phyloP scores from a whole-genome alignment of 805 yeast species.

The Candida ovalis region DNA sequence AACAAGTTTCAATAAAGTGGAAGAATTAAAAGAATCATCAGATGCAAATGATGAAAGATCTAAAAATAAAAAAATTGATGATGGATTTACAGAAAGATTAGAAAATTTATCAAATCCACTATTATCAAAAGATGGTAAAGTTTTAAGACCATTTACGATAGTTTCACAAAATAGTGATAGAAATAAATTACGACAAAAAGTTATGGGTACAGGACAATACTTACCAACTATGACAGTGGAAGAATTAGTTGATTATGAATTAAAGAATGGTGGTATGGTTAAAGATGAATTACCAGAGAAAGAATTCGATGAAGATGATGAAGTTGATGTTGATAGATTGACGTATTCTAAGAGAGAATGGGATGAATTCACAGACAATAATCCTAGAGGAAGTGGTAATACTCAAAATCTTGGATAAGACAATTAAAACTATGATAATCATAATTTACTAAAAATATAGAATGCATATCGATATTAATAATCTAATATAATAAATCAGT shows the following conservation, averaged over 20 bases:
- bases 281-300: constrained; percentile 40
- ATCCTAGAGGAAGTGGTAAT: constrained; percentile 88
- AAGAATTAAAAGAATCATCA: constrained; percentile 6
- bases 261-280: constrained; percentile 78
- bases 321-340: constrained; percentile 53
- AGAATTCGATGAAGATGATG: constrained; percentile 59
- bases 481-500: too few species aligned
- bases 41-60: constrained; percentile 10
- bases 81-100: constrained; percentile 60
- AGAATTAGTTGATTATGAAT: constrained; percentile 82
- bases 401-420: constrained; percentile 61
- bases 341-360: constrained; percentile 79
- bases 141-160: constrained; percentile 79
- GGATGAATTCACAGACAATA: constrained; percentile 90
- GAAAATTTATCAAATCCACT: constrained; percentile 51
- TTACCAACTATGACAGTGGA: constrained; percentile 95
- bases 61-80: constrained; percentile 25
- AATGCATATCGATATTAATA: neutral
- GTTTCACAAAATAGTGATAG: constrained; percentile 50
- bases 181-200: constrained; percentile 57
- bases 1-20: constrained; percentile 10
- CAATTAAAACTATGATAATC: neutral
- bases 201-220: constrained; percentile 87
- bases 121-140: constrained; percentile 69
- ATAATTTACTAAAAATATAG: neutral